Percentiles rank a stretch among this genome's conserved stretches.
These are phyloP conservation scores for Plasmodium reichenowi DNA, from an alignment of 169 alveolate genomes.

Conservation along the genomic window DNA sequence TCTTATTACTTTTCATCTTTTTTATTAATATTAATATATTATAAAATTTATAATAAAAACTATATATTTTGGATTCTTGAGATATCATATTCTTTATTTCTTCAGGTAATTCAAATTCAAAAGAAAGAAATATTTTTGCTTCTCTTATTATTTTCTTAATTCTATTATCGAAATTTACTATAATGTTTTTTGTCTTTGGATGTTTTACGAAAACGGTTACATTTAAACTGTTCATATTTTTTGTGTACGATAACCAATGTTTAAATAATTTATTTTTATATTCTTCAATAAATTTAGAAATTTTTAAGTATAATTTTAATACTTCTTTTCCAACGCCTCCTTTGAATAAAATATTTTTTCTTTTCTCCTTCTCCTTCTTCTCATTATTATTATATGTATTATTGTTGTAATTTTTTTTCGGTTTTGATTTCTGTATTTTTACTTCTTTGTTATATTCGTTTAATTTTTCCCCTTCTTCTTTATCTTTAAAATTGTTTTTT, in stretches of 20 bases:
- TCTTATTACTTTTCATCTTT: conserved; percentile 61
- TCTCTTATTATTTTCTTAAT: conserved; percentile 74
- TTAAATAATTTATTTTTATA: conserved; percentile 64
- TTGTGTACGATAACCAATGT: conserved; percentile 55
- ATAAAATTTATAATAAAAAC: conserved; percentile 60
- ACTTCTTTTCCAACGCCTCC: conserved; percentile 63
- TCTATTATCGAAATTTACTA: conserved; percentile 60
- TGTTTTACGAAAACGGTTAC: conserved; percentile 76
- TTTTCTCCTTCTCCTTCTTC: conserved; percentile 9
- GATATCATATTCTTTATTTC: conserved; percentile 74
- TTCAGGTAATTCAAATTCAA: conserved; percentile 68
- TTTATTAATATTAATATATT: conserved; percentile 69
- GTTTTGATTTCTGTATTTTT: background rate
- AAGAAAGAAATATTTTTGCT: conserved; percentile 74
- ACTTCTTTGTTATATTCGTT: background rate
- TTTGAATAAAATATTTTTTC: conserved; percentile 52
- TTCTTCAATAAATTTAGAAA: conserved; percentile 65
- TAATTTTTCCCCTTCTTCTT: background rate
- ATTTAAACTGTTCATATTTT: conserved; percentile 67
- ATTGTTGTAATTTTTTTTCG: background rate
- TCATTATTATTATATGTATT: background rate
- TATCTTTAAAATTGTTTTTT: background rate
- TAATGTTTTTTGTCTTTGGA: conserved; percentile 72
- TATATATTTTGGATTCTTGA: conserved; percentile 61
- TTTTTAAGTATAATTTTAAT: conserved; percentile 67